Percentiles rank a stretch among this genome's conserved stretches.
These are phyloP conservation scores for Pyrenophora tritici-repentis DNA, from an alignment of 2,329 filamentous ascomycete genomes.

Conservation along the genomic window DNA sequence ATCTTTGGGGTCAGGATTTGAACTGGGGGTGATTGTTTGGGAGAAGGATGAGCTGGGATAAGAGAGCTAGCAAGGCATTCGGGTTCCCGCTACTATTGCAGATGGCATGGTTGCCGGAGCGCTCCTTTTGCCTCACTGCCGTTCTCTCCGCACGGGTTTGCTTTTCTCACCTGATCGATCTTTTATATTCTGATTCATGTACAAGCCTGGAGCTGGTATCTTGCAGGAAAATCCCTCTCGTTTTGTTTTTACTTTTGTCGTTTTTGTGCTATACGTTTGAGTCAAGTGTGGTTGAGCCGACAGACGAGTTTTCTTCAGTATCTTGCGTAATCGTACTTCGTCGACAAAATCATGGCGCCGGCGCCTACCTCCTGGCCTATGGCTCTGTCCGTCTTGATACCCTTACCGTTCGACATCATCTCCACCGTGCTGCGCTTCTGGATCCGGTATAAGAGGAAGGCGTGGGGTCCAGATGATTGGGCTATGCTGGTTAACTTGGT, in stretches of 20 bases:
- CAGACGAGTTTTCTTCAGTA: not conserved
- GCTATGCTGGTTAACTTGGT: constrained; percentile 13
- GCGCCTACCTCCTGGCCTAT: constrained; percentile 4
- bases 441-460: constrained; percentile 9
- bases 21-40: too few relatives aligned
- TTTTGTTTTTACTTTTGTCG: too few relatives aligned
- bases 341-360: constrained; percentile 5
- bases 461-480: constrained; percentile 12
- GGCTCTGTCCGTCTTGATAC: constrained; percentile 7
- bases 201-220: too few relatives aligned
- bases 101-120: not conserved
- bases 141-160: not conserved
- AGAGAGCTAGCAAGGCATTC: too few relatives aligned
- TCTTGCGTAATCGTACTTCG: not conserved
- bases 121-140: not conserved
- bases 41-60: too few relatives aligned
- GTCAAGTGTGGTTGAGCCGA: not conserved
- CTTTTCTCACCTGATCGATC: not conserved
- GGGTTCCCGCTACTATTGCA: too few relatives aligned
- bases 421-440: constrained; percentile 9
- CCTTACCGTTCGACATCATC: constrained; percentile 4
- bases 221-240: too few relatives aligned
- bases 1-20: too few relatives aligned
- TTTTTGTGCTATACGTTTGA: too few relatives aligned
- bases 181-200: too few relatives aligned